A percentile compares a stretch with the other conserved stretches of the same genome.
phyloP scores from a whole-genome alignment of 352 stramenopile species.

The Thalassiosira allenii region DNA sequence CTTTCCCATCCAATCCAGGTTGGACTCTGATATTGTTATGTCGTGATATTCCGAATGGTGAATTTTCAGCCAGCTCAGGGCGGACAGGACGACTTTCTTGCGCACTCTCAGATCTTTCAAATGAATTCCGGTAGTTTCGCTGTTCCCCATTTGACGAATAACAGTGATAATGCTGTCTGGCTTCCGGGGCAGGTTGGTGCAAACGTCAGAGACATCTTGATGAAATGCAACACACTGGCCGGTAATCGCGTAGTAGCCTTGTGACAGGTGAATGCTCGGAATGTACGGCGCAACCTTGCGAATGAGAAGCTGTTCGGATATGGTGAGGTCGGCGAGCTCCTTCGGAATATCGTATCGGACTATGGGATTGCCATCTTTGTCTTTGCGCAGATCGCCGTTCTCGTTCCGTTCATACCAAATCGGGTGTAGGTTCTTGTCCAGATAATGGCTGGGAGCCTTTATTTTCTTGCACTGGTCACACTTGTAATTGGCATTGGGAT shows the following conservation, averaged over 20 bases:
- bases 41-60: constrained; percentile 27
- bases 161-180: not conserved
- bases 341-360: not conserved
- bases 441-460: not conserved
- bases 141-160: constrained; percentile 1
- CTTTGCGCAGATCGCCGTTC: not conserved
- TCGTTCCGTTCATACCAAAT: constrained; percentile 6
- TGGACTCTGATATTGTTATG: constrained; percentile 33
- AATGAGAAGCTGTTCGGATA: constrained; percentile 5
- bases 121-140: not conserved
- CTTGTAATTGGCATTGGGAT: not conserved
- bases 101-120: not conserved
- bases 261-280: not conserved
- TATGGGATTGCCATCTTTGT: not conserved
- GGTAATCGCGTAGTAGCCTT: not conserved
- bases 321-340: not conserved
- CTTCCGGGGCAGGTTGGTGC: not conserved
- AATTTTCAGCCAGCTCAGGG: constrained; percentile 26
- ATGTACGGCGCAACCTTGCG: not conserved
- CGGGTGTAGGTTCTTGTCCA: not conserved
- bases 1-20: constrained; percentile 31
- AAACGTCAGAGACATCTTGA: not conserved
- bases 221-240: constrained; percentile 9
- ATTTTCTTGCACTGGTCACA: not conserved
- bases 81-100: constrained; percentile 3